These are phyloP conservation scores for Cerrena zonata DNA, from an alignment of 1,284 basidiomycete genomes.

Conservation along the genomic window DNA sequence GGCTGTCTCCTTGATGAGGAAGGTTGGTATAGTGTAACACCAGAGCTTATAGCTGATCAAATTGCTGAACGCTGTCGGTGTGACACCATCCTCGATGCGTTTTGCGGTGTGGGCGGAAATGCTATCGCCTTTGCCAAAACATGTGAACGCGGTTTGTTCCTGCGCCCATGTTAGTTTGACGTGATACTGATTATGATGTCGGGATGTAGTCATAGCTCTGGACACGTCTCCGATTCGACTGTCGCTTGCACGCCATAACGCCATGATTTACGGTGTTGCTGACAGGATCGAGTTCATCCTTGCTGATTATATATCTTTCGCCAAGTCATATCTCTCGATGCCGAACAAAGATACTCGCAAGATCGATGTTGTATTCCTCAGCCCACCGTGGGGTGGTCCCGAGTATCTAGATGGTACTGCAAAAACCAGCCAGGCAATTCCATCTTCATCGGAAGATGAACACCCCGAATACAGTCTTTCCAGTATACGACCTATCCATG, in stretches of 20 bases:
- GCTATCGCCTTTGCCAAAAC: conserved; percentile 95
- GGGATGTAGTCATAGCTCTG: conserved; percentile 84
- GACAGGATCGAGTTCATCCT: conserved; percentile 91
- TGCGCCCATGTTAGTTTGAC: conserved; percentile 7
- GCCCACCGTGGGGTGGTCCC: conserved; percentile 89
- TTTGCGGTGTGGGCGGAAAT: conserved; percentile 97
- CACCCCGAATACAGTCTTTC: conserved; percentile 66
- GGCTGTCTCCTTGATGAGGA: conserved; percentile 80
- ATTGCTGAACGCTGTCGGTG: conserved; percentile 89
- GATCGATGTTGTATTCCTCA: conserved; percentile 86
- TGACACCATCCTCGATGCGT: conserved; percentile 83
- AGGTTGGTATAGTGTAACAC: conserved; percentile 97
- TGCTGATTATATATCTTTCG: conserved; percentile 82
- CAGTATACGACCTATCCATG: conserved; percentile 75
- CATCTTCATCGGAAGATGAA: conserved; percentile 14
- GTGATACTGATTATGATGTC: not conserved
- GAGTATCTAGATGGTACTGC: conserved; percentile 49
- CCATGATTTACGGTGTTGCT: conserved; percentile 85
- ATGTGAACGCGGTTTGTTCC: conserved; percentile 73
- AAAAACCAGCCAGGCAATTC: conserved; percentile 8
- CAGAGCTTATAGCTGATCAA: conserved; percentile 84
- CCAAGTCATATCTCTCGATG: conserved; percentile 37
- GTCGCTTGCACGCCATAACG: conserved; percentile 86
- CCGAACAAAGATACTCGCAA: conserved; percentile 26
- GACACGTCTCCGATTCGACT: conserved; percentile 83